phyloP scores from a whole-genome alignment of 2,329 filamentous ascomycete genomes.

The Claviceps sp. region DNA sequence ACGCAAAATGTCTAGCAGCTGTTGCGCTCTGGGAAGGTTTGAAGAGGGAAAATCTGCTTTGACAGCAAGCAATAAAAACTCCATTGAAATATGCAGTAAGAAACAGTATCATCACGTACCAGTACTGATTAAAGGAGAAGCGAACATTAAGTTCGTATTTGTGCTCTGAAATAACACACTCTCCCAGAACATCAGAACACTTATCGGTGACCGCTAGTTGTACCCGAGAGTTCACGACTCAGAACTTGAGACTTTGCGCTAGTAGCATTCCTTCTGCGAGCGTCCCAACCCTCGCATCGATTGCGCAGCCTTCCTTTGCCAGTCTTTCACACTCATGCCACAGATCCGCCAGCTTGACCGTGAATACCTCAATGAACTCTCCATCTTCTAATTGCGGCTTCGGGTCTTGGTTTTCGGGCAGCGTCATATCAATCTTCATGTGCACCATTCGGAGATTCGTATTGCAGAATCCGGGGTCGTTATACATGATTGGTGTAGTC shows the following conservation, averaged over 20 bases:
- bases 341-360: constrained; percentile 47
- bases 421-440: constrained; percentile 55
- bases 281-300: constrained; percentile 67
- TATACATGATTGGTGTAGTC: constrained; percentile 53
- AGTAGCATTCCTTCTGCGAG: constrained; percentile 68
- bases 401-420: constrained; percentile 55
- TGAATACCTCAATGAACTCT: constrained; percentile 73
- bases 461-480: constrained; percentile 54
- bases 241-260: constrained; percentile 43
- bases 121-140: too few relatives aligned
- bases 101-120: not conserved
- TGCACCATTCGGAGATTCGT: constrained; percentile 59
- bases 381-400: constrained; percentile 61
- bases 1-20: constrained; percentile 47
- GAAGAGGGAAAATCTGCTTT: constrained; percentile 31
- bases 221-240: not conserved
- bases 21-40: constrained; percentile 46
- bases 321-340: constrained; percentile 54
- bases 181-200: too few relatives aligned
- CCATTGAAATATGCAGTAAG: too few relatives aligned
- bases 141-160: not conserved
- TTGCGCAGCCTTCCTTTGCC: constrained; percentile 59
- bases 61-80: not conserved
- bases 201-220: too few relatives aligned
- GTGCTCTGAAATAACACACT: not conserved